A percentile compares a stretch with the other conserved stretches of the same genome.
Evolutionary conservation across 371 early-diverging fungal genomes (phyloP).

Genomic region (Rhizopus delemar): DNA sequence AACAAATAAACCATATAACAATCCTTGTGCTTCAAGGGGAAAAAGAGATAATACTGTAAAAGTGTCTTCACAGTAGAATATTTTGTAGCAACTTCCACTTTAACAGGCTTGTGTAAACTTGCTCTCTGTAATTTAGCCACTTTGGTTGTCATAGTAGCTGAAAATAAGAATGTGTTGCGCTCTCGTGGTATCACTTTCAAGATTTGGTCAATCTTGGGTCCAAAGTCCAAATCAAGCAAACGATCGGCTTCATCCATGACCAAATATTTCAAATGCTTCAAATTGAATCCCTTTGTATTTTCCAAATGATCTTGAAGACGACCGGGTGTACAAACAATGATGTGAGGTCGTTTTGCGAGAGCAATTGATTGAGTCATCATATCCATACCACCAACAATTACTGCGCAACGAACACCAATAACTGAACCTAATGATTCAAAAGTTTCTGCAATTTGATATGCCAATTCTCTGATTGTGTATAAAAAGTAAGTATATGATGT

Average conservation of each 20-base stretch:
- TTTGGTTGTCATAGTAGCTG: constrained; percentile 96
- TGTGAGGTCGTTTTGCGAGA: constrained; percentile 93
- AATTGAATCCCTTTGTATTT: constrained; percentile 95
- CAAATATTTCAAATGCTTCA: constrained; percentile 85
- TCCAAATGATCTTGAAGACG: constrained; percentile 96
- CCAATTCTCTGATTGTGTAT: constrained; percentile 76
- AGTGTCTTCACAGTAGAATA: constrained; percentile 91
- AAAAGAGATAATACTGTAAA: constrained; percentile 93
- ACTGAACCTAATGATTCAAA: constrained; percentile 89
- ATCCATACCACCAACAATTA: constrained; percentile 98
- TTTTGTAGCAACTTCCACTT: constrained; percentile 88
- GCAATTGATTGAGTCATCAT: constrained; percentile 94
- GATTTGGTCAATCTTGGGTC: constrained; percentile 94
- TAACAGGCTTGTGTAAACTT: constrained; percentile 90
- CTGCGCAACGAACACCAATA: constrained; percentile 91
- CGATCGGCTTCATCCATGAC: constrained; percentile 99
- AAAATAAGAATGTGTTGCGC: constrained; percentile 93
- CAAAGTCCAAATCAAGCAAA: constrained; percentile 95
- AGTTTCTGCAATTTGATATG: constrained; percentile 93
- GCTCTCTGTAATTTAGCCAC: constrained; percentile 94
- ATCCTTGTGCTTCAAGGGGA: constrained; percentile 96
- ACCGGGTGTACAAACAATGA: constrained; percentile 97
- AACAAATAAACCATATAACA: constrained; percentile 88
- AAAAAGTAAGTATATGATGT: background rate
- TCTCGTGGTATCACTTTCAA: constrained; percentile 91